Evolutionary conservation across 176 grass and related monocot species (phyloP).

Genomic region (Cymbopogon citratus): DNA sequence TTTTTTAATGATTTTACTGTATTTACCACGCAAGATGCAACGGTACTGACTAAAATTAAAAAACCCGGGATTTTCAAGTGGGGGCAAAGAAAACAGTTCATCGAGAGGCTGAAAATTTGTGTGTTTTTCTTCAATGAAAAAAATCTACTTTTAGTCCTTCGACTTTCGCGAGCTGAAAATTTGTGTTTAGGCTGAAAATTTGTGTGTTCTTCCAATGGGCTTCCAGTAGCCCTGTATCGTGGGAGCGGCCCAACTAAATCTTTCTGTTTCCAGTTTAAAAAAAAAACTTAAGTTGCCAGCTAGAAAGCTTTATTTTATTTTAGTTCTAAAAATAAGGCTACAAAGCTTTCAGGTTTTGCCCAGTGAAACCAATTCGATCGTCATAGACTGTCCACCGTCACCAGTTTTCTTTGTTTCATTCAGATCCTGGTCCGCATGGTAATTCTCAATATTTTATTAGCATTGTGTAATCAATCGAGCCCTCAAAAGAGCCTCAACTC

Average conservation of each 20-base stretch:
- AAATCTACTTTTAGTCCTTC: too few species aligned
- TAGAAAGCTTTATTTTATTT: not conserved
- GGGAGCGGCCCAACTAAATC: not conserved
- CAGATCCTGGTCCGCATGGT: too few species aligned
- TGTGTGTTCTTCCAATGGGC: not conserved
- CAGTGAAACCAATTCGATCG: not conserved
- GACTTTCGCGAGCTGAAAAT: too few species aligned
- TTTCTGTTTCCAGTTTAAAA: not conserved
- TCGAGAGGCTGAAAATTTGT: not conserved
- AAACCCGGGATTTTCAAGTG: not conserved
- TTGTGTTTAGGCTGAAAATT: too few species aligned
- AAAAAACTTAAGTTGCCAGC: not conserved
- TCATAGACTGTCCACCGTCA: not conserved
- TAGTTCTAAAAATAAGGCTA: not conserved
- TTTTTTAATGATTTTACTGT: too few species aligned
- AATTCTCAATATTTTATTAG: not conserved
- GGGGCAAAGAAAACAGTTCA: not conserved
- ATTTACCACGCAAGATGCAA: not conserved
- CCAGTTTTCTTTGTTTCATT: too few species aligned
- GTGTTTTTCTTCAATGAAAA: not conserved
- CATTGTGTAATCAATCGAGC: too few species aligned
- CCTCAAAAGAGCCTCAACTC: too few species aligned
- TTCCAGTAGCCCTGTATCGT: not conserved
- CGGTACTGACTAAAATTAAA: too few species aligned
- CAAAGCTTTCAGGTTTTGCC: not conserved